These are phyloP conservation scores for Antarctomyces pellizariae DNA, from an alignment of 495 filamentous ascomycete species.

Conservation along the genomic window DNA sequence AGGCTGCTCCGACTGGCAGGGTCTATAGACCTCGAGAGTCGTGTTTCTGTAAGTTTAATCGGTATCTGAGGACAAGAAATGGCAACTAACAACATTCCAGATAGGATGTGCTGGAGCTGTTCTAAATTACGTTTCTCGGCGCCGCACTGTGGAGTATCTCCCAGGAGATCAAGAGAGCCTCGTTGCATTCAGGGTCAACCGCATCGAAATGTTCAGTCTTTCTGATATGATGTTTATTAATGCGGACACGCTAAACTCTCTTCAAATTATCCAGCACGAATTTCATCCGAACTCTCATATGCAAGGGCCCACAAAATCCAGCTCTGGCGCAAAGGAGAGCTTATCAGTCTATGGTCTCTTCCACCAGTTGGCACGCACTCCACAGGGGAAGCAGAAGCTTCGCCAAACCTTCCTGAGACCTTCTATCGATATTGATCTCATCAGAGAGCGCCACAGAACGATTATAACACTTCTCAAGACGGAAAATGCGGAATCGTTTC, in stretches of 20 bases:
- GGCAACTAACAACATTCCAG: conserved; percentile 2
- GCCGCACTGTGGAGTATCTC: conserved; percentile 33
- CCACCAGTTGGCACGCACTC: conserved; percentile 50
- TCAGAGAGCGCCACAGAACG: conserved; percentile 50
- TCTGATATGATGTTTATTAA: conserved; percentile 69
- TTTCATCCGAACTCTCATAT: conserved; percentile 67
- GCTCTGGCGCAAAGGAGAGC: conserved; percentile 58
- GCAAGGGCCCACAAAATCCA: conserved; percentile 44
- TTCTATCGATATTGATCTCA: conserved; percentile 38
- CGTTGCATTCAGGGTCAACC: conserved; percentile 31
- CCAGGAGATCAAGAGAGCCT: conserved; percentile 26
- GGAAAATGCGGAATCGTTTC: conserved; percentile 35
- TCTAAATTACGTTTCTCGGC: conserved; percentile 52
- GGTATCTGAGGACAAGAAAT: background rate
- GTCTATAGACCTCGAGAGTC: conserved; percentile 59
- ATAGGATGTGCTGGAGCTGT: conserved; percentile 67
- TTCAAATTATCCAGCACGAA: conserved; percentile 73
- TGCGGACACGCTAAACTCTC: conserved; percentile 50
- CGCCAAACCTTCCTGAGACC: conserved; percentile 73
- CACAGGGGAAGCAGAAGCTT: conserved; percentile 55
- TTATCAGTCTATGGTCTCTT: conserved; percentile 80
- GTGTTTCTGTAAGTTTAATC: conserved; percentile 24
- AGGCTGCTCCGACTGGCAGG: conserved; percentile 48
- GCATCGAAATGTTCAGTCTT: conserved; percentile 57
- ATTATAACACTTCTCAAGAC: conserved; percentile 44